These are phyloP conservation scores for Straminergon stramineum DNA, from an alignment of 225 moss, liverwort and hornwort species.

Conservation along the genomic window DNA sequence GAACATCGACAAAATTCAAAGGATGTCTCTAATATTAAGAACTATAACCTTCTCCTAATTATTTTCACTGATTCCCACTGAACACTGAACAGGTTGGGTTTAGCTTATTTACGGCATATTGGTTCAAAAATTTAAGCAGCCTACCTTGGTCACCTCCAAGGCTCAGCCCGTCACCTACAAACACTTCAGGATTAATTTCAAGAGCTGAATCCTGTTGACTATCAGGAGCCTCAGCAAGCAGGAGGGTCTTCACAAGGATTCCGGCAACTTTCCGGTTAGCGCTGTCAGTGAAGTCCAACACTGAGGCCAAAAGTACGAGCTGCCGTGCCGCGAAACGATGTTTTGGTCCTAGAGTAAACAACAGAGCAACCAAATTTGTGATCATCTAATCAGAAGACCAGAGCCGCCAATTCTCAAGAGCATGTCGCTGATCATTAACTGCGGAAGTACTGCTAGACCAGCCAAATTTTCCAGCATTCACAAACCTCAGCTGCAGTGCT, in stretches of 20 bases:
- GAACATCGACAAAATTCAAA: background rate
- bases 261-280: slow-evolving; percentile 75
- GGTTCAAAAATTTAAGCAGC: background rate
- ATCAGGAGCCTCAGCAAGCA: slow-evolving; percentile 48
- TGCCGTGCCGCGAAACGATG: slow-evolving; percentile 80
- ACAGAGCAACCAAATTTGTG: slow-evolving; percentile 1
- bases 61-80: background rate
- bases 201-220: slow-evolving; percentile 18
- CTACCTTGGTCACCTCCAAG: slow-evolving; percentile 85
- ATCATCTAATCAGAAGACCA: background rate
- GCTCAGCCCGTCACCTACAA: slow-evolving; percentile 79
- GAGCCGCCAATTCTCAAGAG: background rate
- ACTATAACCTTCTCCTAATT: background rate
- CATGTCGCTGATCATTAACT: background rate
- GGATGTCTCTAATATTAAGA: background rate
- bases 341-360: slow-evolving; percentile 47
- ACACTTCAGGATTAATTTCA: slow-evolving; percentile 26
- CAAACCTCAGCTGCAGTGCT: background rate
- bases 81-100: background rate
- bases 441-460: background rate
- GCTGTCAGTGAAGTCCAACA: slow-evolving; percentile 82
- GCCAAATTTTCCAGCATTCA: background rate
- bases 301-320: slow-evolving; percentile 60
- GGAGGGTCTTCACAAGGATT: slow-evolving; percentile 59
- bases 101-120: background rate